Conservation (phyloP, 1,284 basidiomycete genomes). For the Microbotryum saponariae region DNA sequence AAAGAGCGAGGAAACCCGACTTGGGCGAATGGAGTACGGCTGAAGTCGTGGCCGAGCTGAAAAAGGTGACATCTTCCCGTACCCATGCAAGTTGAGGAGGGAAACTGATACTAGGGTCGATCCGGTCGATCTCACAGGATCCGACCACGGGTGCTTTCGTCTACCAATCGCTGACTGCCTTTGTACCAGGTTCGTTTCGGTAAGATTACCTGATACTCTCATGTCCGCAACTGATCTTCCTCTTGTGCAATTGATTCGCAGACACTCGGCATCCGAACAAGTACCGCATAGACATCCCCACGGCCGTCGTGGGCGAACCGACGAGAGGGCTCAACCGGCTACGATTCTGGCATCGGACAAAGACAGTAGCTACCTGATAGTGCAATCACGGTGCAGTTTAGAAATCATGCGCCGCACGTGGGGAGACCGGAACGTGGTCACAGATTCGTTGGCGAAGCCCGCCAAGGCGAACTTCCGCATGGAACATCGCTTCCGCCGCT, state of each 20-base stretch:
- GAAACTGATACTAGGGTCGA: background rate
- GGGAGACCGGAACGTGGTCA: no score
- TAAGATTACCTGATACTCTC: background rate
- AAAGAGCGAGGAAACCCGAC: conserved; percentile 23
- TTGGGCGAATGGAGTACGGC: conserved; percentile 22
- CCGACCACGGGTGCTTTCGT: conserved; percentile 22
- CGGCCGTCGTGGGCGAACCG: conserved; percentile 7
- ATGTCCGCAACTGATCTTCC: background rate
- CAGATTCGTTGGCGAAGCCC: no score
- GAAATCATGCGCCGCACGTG: background rate
- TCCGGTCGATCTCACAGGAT: conserved; percentile 4
- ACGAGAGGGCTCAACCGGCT: conserved; percentile 13
- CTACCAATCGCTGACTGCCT: conserved; percentile 28
- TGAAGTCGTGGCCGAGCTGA: conserved; percentile 30
- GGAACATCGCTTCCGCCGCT: no score
- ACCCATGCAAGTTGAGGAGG: no score
- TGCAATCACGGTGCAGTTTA: background rate
- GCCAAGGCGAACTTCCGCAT: no score
- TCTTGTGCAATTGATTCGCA: background rate
- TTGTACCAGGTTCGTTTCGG: conserved; percentile 18
- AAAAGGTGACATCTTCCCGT: conserved; percentile 15
- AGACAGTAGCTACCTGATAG: conserved; percentile 13
- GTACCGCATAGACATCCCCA: conserved; percentile 26
- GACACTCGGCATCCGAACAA: conserved; percentile 18
- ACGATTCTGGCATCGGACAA: conserved; percentile 24